These are phyloP conservation scores for Komagataella mondaviorum DNA, from an alignment of 805 yeast species.

Conservation along the genomic window DNA sequence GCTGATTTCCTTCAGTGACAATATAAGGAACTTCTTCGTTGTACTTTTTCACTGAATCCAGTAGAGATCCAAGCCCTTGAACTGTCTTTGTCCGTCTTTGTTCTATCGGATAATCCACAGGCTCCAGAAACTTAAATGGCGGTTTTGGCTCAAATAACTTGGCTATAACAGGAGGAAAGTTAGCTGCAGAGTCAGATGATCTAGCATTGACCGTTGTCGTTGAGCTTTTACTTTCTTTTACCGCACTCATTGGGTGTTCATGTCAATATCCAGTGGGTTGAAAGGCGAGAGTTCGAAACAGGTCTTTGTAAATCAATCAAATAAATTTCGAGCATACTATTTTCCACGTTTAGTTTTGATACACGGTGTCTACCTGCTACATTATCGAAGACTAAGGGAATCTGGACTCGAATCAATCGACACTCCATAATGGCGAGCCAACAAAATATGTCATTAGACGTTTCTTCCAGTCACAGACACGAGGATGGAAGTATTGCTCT, in stretches of 20 bases:
- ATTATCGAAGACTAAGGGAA: background rate
- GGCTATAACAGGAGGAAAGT: slow-evolving; percentile 21
- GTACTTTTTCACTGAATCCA: slow-evolving; percentile 15
- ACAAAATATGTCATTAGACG: background rate
- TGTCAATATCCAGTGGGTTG: background rate
- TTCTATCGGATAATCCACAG: slow-evolving; percentile 35
- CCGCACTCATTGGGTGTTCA: background rate
- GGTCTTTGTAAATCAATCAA: background rate
- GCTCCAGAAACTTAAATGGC: slow-evolving; percentile 35
- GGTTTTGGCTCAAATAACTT: slow-evolving; percentile 43
- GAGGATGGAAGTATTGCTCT: background rate
- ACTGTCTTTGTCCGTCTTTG: slow-evolving; percentile 31
- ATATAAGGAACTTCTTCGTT: slow-evolving; percentile 13
- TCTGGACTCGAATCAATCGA: background rate
- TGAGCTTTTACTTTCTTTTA: background rate
- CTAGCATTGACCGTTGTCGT: background rate
- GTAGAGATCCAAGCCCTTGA: slow-evolving; percentile 27
- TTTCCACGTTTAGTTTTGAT: background rate
- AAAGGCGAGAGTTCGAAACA: background rate
- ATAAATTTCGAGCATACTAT: background rate
- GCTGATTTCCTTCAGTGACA: slow-evolving; percentile 19
- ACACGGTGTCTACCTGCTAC: background rate
- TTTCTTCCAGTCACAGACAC: background rate
- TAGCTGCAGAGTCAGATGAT: slow-evolving; percentile 2
- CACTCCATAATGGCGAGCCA: background rate